Percentiles rank a stretch among this genome's conserved stretches.
Conservation (phyloP, 345 rosid species). For the Psidium friedrichsthalianum region DNA sequence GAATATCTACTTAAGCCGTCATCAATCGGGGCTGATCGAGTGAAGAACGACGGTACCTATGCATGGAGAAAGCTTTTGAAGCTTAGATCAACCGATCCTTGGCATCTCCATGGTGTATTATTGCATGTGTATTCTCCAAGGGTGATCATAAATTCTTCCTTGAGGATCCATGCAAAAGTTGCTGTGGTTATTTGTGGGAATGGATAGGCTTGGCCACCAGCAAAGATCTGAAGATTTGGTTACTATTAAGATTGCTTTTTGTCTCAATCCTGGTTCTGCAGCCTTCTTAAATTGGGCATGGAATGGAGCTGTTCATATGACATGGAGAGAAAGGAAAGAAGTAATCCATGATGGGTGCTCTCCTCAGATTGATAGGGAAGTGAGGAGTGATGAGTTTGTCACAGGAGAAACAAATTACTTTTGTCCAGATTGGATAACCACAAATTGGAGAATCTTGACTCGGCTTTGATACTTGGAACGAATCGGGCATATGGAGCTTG, state of each 20-base stretch:
- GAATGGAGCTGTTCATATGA: not conserved
- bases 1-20: not conserved
- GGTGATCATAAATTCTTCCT: not conserved
- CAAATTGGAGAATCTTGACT: not conserved
- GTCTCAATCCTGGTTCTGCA: not conserved
- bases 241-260: not conserved
- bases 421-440: not conserved
- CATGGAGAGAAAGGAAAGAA: not conserved
- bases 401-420: not conserved
- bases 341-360: not conserved
- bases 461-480: not conserved
- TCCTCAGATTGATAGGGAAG: not conserved
- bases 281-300: not conserved
- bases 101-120: not conserved
- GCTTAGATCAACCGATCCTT: not conserved
- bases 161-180: not conserved
- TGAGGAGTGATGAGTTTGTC: not conserved
- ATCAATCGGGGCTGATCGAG: not conserved
- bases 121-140: not conserved
- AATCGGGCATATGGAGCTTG: not conserved
- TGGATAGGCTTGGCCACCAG: not conserved
- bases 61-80: not conserved
- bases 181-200: not conserved
- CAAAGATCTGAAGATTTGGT: not conserved
- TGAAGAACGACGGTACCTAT: not conserved